Conservation (phyloP, 768 basidiomycete genomes). For the Lactarius evosmus region DNA sequence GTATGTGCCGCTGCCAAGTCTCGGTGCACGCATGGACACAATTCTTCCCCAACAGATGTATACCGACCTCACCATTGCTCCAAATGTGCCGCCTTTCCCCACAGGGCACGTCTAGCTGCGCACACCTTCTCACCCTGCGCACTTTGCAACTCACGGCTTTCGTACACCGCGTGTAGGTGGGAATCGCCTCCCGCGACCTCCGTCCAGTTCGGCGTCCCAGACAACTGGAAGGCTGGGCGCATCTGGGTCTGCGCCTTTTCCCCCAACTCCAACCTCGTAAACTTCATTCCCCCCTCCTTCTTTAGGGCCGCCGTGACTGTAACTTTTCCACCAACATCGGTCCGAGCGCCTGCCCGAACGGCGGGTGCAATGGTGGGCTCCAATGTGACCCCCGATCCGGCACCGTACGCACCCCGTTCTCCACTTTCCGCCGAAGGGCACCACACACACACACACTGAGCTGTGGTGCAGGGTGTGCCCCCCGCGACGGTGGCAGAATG, state of each 20-base stretch:
- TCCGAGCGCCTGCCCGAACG: conserved; percentile 29
- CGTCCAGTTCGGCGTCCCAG: conserved; percentile 28
- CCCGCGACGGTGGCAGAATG: conserved; percentile 69
- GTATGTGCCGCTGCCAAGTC: neutral
- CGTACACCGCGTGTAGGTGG: conserved; percentile 18
- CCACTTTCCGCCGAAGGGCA: neutral
- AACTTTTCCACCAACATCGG: conserved; percentile 29
- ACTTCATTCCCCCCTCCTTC: neutral
- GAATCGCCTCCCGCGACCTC: conserved; percentile 25
- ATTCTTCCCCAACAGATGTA: conserved; percentile 8
- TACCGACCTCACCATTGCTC: conserved; percentile 17
- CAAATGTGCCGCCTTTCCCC: conserved; percentile 12
- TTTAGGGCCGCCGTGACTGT: conserved; percentile 30
- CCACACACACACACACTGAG: neutral
- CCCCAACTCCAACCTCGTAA: too few species aligned
- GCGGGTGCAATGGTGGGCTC: conserved; percentile 33
- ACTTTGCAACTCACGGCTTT: neutral
- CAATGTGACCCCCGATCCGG: conserved; percentile 29
- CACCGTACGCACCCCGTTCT: conserved; percentile 23
- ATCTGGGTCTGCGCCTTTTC: conserved; percentile 29
- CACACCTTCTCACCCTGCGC: neutral
- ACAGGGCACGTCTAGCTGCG: conserved; percentile 14
- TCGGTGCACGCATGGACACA: too few species aligned
- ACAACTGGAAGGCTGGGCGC: conserved; percentile 31
- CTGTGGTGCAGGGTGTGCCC: conserved; percentile 49